Evolutionary conservation across 192 early-diverging fungal species (phyloP).

Genomic region (Dissophora ornata): DNA sequence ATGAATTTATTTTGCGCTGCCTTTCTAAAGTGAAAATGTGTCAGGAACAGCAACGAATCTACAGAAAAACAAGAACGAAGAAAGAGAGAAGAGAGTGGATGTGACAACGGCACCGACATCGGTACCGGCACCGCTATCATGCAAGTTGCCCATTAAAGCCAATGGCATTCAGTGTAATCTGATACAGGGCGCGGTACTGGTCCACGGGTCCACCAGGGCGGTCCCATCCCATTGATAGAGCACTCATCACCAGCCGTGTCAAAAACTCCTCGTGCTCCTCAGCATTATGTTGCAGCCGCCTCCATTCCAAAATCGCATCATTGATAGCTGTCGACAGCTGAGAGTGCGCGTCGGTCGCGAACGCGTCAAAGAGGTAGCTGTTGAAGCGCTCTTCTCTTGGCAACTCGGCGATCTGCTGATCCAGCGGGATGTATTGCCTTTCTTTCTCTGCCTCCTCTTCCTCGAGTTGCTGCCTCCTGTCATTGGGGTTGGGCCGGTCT

Average conservation of each 20-base stretch:
- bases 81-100: too few relatives aligned
- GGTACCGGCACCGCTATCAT: too few relatives aligned
- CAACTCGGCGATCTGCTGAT: slow-evolving; percentile 34
- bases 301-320: slow-evolving; percentile 51
- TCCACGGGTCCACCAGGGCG: slow-evolving; percentile 60
- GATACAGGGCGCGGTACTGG: slow-evolving; percentile 59
- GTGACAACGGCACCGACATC: too few relatives aligned
- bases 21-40: too few relatives aligned
- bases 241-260: slow-evolving; percentile 58
- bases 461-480: slow-evolving; percentile 22
- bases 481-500: slow-evolving; percentile 54
- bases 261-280: slow-evolving; percentile 58
- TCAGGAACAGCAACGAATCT: too few relatives aligned
- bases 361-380: slow-evolving; percentile 58
- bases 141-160: slow-evolving; percentile 13
- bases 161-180: slow-evolving; percentile 37
- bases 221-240: slow-evolving; percentile 62
- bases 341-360: slow-evolving; percentile 28
- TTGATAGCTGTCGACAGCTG: slow-evolving; percentile 54
- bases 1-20: too few relatives aligned
- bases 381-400: slow-evolving; percentile 50
- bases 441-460: slow-evolving; percentile 12
- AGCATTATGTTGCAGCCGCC: slow-evolving; percentile 18
- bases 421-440: slow-evolving; percentile 27
- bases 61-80: too few relatives aligned